Conservation (phyloP, 1,284 basidiomycete species). For the Wallemia ichthyophaga region DNA sequence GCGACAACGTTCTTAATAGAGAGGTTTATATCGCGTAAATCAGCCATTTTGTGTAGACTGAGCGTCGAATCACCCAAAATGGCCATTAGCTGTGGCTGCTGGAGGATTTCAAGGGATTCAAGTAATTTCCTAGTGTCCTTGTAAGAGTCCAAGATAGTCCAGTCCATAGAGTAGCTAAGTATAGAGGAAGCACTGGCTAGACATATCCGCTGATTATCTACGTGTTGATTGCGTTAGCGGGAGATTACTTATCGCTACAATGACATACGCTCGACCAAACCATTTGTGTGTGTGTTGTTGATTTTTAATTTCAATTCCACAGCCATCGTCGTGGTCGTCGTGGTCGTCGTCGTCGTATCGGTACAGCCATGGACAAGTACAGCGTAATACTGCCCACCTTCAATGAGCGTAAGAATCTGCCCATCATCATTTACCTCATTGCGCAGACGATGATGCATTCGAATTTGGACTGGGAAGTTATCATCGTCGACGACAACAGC, state of each 20-base stretch:
- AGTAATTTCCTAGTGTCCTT: background rate
- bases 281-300: too few species aligned
- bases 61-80: background rate
- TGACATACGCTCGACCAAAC: too few species aligned
- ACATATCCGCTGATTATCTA: too few species aligned
- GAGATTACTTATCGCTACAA: too few species aligned
- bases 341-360: too few species aligned
- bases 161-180: too few species aligned
- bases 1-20: background rate
- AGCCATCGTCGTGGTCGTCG: too few species aligned
- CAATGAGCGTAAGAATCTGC: conserved; percentile 71
- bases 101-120: background rate
- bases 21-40: background rate
- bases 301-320: too few species aligned
- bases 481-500: conserved; percentile 68
- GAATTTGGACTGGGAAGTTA: conserved; percentile 42
- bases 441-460: conserved; percentile 37
- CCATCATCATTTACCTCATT: conserved; percentile 54
- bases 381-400: conserved; percentile 64
- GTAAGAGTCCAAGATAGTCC: too few species aligned
- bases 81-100: background rate
- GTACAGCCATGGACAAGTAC: conserved; percentile 11
- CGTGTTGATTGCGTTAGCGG: too few species aligned
- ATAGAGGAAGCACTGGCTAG: too few species aligned
- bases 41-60: background rate